Conservation (phyloP, 1,284 basidiomycete genomes). For the Prillingera fragicola region DNA sequence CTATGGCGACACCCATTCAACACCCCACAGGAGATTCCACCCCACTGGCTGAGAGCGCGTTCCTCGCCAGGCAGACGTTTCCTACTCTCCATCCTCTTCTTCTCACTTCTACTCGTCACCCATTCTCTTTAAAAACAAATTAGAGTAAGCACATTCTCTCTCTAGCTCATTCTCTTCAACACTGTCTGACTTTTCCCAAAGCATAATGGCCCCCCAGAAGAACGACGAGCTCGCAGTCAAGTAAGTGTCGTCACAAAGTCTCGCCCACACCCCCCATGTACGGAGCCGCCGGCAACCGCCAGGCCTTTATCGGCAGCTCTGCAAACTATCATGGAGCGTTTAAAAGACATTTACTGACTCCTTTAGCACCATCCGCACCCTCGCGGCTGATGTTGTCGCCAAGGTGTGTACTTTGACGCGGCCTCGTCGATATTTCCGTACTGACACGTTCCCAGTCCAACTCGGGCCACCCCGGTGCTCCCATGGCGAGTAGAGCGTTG, state of each 20-base stretch:
- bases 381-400: constrained; percentile 50
- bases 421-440: background rate
- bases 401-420: constrained; percentile 49
- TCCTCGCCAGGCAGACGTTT: too few species aligned
- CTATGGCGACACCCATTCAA: too few species aligned
- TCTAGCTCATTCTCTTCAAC: constrained; percentile 1
- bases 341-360: constrained; percentile 6
- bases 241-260: constrained; percentile 13
- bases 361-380: constrained; percentile 49
- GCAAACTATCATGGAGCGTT: too few species aligned
- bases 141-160: too few species aligned
- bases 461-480: constrained; percentile 88
- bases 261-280: background rate
- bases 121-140: too few species aligned
- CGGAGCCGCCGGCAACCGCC: too few species aligned
- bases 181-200: background rate
- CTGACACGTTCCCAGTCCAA: constrained; percentile 61
- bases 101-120: constrained; percentile 23
- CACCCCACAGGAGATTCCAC: too few species aligned
- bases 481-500: constrained; percentile 67
- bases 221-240: constrained; percentile 54
- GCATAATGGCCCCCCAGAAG: too few species aligned
- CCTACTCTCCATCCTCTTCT: constrained; percentile 4
- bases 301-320: too few species aligned
- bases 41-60: too few species aligned